phyloP scores from a whole-genome alignment of 2,329 filamentous ascomycete genomes.

The Fusarium sp. region DNA sequence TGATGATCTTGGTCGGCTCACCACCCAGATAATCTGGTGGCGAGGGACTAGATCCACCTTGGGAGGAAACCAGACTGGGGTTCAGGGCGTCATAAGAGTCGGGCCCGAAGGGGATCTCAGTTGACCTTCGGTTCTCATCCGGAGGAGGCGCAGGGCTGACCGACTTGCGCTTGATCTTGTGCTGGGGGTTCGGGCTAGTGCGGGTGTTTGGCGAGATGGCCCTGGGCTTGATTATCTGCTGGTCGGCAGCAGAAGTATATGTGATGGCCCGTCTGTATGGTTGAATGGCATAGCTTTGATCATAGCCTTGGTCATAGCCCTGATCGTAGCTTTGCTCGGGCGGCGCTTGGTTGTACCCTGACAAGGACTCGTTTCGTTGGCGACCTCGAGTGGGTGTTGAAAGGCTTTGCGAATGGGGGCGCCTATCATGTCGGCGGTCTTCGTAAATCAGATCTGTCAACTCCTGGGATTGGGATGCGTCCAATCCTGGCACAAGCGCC shows the following conservation, averaged over 20 bases:
- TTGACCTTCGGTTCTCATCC: slow-evolving; percentile 62
- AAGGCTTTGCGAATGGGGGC: slow-evolving; percentile 56
- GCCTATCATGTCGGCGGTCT: slow-evolving; percentile 61
- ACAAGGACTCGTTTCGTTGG: slow-evolving; percentile 37
- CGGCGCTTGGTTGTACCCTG: slow-evolving; percentile 40
- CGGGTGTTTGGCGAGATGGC: slow-evolving; percentile 53
- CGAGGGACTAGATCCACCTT: slow-evolving; percentile 49
- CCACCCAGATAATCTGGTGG: slow-evolving; percentile 55
- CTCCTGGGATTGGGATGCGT: slow-evolving; percentile 66
- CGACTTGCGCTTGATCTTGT: slow-evolving; percentile 76
- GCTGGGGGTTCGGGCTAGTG: slow-evolving; percentile 56
- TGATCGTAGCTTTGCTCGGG: slow-evolving; percentile 28
- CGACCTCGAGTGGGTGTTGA: slow-evolving; percentile 58
- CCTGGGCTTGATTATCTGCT: slow-evolving; percentile 40
- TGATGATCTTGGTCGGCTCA: slow-evolving; percentile 76
- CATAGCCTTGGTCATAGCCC: slow-evolving; percentile 42
- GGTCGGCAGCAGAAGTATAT: slow-evolving; percentile 51
- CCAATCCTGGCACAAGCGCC: slow-evolving; percentile 71
- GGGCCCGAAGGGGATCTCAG: slow-evolving; percentile 77
- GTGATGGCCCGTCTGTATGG: slow-evolving; percentile 57
- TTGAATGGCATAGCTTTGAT: slow-evolving; percentile 51
- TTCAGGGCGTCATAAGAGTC: slow-evolving; percentile 82
- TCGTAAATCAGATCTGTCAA: slow-evolving; percentile 69
- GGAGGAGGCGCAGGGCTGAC: slow-evolving; percentile 75
- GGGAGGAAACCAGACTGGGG: slow-evolving; percentile 59